Evolutionary conservation across 2,329 filamentous ascomycete genomes (phyloP).

Genomic region (Grosmannia huntii): DNA sequence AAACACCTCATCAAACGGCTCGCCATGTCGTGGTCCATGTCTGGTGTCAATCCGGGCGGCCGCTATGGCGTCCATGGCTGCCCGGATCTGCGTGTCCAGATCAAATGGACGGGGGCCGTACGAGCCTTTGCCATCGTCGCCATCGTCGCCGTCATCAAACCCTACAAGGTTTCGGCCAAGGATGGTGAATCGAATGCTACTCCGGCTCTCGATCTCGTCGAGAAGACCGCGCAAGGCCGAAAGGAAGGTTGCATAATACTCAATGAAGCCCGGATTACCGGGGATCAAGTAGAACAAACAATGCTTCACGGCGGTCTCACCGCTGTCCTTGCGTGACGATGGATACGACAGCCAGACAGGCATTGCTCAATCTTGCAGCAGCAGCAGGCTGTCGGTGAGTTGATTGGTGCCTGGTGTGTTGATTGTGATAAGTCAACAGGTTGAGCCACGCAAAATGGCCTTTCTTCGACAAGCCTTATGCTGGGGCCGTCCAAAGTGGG

Average conservation of each 20-base stretch:
- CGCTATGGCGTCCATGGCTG: constrained; percentile 26
- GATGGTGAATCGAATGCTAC: constrained; percentile 34
- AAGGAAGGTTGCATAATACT: constrained; percentile 60
- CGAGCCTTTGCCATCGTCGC: constrained; percentile 24
- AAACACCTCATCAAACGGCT: constrained; percentile 44
- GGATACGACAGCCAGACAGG: constrained; percentile 10
- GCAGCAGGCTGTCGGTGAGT: background rate
- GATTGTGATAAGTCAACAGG: background rate
- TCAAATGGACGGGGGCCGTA: constrained; percentile 29
- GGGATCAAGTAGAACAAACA: constrained; percentile 58
- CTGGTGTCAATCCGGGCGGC: constrained; percentile 14
- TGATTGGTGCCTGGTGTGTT: background rate
- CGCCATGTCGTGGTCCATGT: constrained; percentile 18
- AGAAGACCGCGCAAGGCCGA: constrained; percentile 41
- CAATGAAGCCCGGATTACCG: constrained; percentile 64
- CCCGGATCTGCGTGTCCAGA: constrained; percentile 40
- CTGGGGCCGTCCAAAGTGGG: background rate
- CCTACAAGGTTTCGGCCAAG: constrained; percentile 46
- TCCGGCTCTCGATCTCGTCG: constrained; percentile 23
- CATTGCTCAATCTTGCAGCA: background rate
- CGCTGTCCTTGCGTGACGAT: background rate
- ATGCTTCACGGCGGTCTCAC: constrained; percentile 1
- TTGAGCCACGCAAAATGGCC: background rate
- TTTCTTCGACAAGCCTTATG: background rate
- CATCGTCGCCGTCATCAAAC: constrained; percentile 40